Evolutionary conservation across 768 basidiomycete genomes (phyloP), one percentile per base, ranked within the genome.

Genomic region (Cubamyces sp.): DNA sequence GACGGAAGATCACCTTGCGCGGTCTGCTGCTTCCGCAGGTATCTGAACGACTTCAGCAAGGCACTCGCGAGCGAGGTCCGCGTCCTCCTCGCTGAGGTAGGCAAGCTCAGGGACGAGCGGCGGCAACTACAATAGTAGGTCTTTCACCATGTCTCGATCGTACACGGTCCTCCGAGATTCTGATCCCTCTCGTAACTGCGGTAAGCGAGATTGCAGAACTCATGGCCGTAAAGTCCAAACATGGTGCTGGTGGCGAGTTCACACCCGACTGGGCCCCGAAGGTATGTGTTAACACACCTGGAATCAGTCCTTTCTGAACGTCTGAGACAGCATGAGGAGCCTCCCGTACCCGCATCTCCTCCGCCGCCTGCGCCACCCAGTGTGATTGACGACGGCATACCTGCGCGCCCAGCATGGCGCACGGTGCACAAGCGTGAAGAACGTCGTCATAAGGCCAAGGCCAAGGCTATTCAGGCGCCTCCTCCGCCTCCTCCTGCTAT

Each of bases 181-280:
- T 28, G 48, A 39, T 34, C 41, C 25, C 19, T 18, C 23, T 3
- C 41, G 41, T 28, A 34, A 41, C 47, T 48, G 45, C 21, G 37
- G 45, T 19, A 21, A 93, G 92, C 65, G 92, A 94, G 74, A 91
- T 94, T 65, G 87, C 91, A 25, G 90, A 91, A 72, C 79, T 94
- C 61, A 89, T 94, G 89, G 82, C 84, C 52, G 79, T 92, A 52
- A 91, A 91, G 72, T 86, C 91, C 19, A 93, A 94, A 73, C 88
- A 91, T 71, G 87, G 90, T 19, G 82, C 87, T 1, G 90, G 87
- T 40, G 91, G 91, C 23, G 90, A 92, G 66, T 93, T 87, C 70
- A 79, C 85, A 23, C 86, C 88, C 18, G 86, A 88, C 57, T 94
- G 91, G 92, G 76, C 77, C 49, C 87, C 86, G 21, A 79, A 81